Conservation (phyloP, 2,329 filamentous ascomycete genomes). For the Diaporthe aspalathi region DNA sequence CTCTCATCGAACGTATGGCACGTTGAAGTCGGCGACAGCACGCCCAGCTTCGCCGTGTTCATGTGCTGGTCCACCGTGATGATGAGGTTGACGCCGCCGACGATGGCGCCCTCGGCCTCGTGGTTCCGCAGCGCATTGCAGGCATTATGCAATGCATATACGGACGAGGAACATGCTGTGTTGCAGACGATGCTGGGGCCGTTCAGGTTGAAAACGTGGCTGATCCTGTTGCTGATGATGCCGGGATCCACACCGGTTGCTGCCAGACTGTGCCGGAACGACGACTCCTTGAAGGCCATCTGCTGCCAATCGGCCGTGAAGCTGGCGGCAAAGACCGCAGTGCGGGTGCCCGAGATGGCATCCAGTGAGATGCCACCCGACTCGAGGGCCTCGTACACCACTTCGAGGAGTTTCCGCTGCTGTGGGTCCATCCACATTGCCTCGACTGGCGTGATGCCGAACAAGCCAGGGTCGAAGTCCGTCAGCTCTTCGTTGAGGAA, state of each 20-base stretch:
- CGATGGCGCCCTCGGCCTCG: slow-evolving; percentile 45
- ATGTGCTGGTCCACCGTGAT: slow-evolving; percentile 46
- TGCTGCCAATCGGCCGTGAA: slow-evolving; percentile 42
- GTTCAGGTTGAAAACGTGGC: slow-evolving; percentile 52
- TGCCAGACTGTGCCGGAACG: slow-evolving; percentile 44
- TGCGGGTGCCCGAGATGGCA: slow-evolving; percentile 42
- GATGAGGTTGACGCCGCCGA: slow-evolving; percentile 49
- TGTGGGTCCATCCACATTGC: background rate
- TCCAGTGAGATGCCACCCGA: slow-evolving; percentile 50
- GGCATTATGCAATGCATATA: slow-evolving; percentile 44
- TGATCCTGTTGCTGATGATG: slow-evolving; percentile 53
- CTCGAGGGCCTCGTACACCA: background rate
- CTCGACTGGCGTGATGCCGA: background rate
- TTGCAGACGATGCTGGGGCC: slow-evolving; percentile 46
- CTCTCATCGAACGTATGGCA: slow-evolving; percentile 48
- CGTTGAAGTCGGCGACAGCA: slow-evolving; percentile 48
- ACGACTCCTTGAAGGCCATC: slow-evolving; percentile 43
- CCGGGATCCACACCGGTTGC: slow-evolving; percentile 50
- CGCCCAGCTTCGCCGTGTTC: slow-evolving; percentile 47
- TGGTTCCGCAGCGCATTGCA: slow-evolving; percentile 53
- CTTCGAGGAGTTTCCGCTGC: background rate
- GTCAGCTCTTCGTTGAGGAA: background rate
- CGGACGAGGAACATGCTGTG: slow-evolving; percentile 53
- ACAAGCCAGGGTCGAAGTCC: background rate
- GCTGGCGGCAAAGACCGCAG: slow-evolving; percentile 43